Conservation (phyloP, 805 yeast genomes). For the Kockiozyma suomiensis region DNA sequence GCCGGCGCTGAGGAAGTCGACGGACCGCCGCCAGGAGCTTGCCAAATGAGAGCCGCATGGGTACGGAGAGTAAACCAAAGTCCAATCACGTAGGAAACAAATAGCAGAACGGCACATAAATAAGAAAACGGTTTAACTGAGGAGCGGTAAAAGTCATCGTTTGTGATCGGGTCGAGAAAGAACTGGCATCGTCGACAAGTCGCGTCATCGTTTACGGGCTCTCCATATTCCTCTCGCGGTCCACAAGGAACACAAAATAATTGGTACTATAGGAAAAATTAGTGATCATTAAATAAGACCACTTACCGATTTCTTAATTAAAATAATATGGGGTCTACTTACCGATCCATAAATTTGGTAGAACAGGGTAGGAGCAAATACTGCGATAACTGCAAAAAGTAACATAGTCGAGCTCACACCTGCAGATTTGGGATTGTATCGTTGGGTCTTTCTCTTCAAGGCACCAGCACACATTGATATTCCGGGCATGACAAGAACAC, state of each 20-base stretch:
- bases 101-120: slow-evolving; percentile 76
- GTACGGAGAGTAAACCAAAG: slow-evolving; percentile 91
- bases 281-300: too few species aligned
- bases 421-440: slow-evolving; percentile 94
- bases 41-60: slow-evolving; percentile 95
- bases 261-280: too few species aligned
- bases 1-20: slow-evolving; percentile 18
- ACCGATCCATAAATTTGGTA: slow-evolving; percentile 83
- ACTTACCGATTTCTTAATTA: not conserved
- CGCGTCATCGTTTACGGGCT: slow-evolving; percentile 29
- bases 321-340: too few species aligned
- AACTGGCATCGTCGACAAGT: slow-evolving; percentile 74
- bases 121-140: slow-evolving; percentile 82
- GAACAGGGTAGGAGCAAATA: slow-evolving; percentile 89
- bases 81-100: slow-evolving; percentile 84
- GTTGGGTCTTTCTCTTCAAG: slow-evolving; percentile 82
- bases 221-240: slow-evolving; percentile 22
- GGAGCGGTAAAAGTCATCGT: slow-evolving; percentile 66
- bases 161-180: slow-evolving; percentile 67
- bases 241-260: slow-evolving; percentile 67
- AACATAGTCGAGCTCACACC: slow-evolving; percentile 97
- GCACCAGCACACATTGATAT: slow-evolving; percentile 98
- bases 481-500: slow-evolving; percentile 88
- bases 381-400: slow-evolving; percentile 83
- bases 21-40: slow-evolving; percentile 20